Base-by-base conservation (phyloP, 75 land plant species). In the Cupressus sempervirens region DNA sequence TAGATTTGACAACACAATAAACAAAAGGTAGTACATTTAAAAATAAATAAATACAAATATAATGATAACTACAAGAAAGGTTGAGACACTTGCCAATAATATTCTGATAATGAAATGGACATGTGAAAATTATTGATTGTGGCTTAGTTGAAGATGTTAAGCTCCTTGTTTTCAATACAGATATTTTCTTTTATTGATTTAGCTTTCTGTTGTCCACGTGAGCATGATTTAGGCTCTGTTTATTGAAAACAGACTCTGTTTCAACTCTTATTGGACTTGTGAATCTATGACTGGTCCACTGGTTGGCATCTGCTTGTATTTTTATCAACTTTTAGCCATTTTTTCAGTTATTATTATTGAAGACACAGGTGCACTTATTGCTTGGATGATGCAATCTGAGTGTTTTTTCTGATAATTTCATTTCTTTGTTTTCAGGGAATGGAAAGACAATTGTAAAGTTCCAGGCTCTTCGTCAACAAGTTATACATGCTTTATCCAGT, bases 371-470 rank as follows among this genome's bases (percentile, higher is more conserved):
- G 81, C 48, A n/a, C 48, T 26, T 80, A 18, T 40, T 80, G 38
- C 26, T 40, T 2, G 9, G 14, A 1, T 80, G 26, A 52, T 82
- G 32, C 18, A 38, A 30, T 82, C 41, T 53, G 83, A 82, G 58
- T 85, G 35, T 79, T 81, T 43, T 34, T 41, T 54, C 16, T 68
- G 30, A 38, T 34, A 3, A 68, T 68, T 85, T 56, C 18, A 34
- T 77, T 84, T 81, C 5, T n/a, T 65, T 79, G 8, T 52, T 43
- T 80, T n/a, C 79, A 93, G 96, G 95, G 3, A 93, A 92, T 36
- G 84, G 74, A 2, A 93, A 93, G 79, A 91, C 96, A 46, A 90
- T 93, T 14, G 38, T 32, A 23, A 95, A 95, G 89, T 95, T 95
- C 45, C 86, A 90, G 73, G 86, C 87, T 43, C 92, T 95, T 75